Evolutionary conservation across 495 filamentous ascomycete genomes (phyloP).

Genomic region (Penicillium macrosclerotiorum): DNA sequence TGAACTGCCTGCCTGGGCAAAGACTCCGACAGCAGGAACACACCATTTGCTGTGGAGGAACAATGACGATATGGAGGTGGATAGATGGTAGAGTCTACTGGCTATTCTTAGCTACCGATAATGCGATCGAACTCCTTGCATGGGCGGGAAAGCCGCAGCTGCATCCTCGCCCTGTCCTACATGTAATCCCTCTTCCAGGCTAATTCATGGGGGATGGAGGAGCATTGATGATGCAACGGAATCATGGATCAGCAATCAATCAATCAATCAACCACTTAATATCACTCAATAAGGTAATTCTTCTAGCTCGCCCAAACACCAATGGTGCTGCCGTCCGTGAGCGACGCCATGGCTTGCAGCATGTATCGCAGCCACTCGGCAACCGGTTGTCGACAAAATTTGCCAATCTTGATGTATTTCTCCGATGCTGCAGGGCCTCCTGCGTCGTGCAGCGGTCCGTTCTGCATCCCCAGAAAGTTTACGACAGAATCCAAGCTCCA

Average conservation of each 20-base stretch:
- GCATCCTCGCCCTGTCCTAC: no score
- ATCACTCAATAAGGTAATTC: no score
- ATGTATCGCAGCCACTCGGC: conserved; percentile 4
- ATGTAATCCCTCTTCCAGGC: no score
- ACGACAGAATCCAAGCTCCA: no score
- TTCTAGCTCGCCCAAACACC: no score
- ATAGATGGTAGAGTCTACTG: no score
- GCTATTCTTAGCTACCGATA: neutral
- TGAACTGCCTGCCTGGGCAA: neutral
- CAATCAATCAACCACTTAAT: neutral
- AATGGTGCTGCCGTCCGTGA: conserved; percentile 12
- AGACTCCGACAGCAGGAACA: neutral
- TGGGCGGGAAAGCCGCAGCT: conserved; percentile 13
- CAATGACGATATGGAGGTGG: no score
- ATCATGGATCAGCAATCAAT: no score
- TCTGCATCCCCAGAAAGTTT: neutral
- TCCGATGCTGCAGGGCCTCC: conserved; percentile 25
- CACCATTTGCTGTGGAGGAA: neutral
- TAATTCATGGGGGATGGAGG: no score
- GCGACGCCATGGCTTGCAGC: conserved; percentile 6
- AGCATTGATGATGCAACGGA: no score
- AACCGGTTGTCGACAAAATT: conserved; percentile 1
- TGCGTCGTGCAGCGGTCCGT: conserved; percentile 23
- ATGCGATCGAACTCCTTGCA: conserved; percentile 12
- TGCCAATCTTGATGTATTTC: conserved; percentile 13